Evolutionary conservation across 768 basidiomycete genomes (phyloP), one percentile per base, ranked within the genome.

Genomic region (Holtermannia corniformis): DNA sequence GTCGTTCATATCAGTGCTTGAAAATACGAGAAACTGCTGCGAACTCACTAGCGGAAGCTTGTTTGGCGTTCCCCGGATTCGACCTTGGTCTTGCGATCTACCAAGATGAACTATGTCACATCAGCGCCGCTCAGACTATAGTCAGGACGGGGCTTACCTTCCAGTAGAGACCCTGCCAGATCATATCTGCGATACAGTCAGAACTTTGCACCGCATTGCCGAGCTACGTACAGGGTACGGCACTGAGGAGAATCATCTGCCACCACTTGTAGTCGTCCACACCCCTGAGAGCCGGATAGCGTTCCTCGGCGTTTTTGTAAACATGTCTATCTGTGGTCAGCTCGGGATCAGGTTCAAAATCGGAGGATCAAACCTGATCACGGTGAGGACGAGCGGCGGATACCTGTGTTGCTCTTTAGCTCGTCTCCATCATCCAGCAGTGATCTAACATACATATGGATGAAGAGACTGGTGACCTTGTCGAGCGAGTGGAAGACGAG

Each of bases 401-500:
- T 95, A 96, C 51, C 58, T 59, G 47, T 19, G n/a, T n/a, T n/a
- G n/a, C n/a, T n/a, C n/a, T n/a, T n/a, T n/a, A n/a, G n/a, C 24
- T 47, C 43, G 51, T 41, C 48, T 37, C 24, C 5, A 25, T 28
- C 22, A 16, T 7, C 25, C 13, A 10, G 13, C 5, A 26, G 12
- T 21, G 24, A 24, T 12, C 14, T 32, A 28, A 40, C 58, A 41
- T 28, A 63, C 52, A 97, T 84, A 68, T 99, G 95, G 26, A 99
- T 81, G 75, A 92, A 97, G 22, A 99, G 75, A 10, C 86, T 89
- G 16, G 87, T 96, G 66, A 96, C 87, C 73, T 97, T 97, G 72
- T 99, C 95, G 51, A 82, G 79, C 64, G 93, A 91, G 65, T 99
- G 95, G 75, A 99, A 99, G 2, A 99, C 95, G 21, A 99, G 81